Percentiles rank a stretch among this genome's conserved stretches.
phyloP scores from a whole-genome alignment of 805 yeast species.

The Candida morakotiae region DNA sequence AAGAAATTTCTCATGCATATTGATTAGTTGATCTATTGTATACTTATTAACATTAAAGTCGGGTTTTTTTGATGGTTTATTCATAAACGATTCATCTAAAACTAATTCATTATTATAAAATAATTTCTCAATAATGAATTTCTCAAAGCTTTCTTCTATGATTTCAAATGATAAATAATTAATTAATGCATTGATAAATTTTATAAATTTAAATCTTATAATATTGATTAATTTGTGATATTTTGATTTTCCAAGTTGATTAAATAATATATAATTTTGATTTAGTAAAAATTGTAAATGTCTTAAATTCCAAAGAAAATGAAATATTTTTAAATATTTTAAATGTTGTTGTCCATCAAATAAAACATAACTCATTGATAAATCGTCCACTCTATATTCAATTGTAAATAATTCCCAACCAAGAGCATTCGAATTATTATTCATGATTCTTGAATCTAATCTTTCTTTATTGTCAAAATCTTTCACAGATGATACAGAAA shows the following conservation, averaged over 20 bases:
- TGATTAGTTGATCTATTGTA: conserved; percentile 48
- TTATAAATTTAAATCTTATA: conserved; percentile 35
- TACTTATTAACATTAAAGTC: conserved; percentile 21
- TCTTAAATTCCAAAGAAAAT: conserved; percentile 76
- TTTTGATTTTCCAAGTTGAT: conserved; percentile 17
- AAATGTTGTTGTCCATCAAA: conserved; percentile 25
- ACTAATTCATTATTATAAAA: conserved; percentile 7
- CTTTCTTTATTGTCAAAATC: conserved; percentile 33
- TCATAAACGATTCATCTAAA: conserved; percentile 4
- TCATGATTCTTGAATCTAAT: conserved; percentile 80
- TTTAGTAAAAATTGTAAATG: conserved; percentile 54
- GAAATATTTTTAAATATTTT: conserved; percentile 71
- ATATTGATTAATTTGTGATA: conserved; percentile 29
- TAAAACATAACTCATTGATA: conserved; percentile 47
- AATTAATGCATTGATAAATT: conserved; percentile 38
- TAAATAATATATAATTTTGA: conserved; percentile 22
- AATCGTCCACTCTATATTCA: conserved; percentile 60
- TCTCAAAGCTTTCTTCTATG: conserved; percentile 38
- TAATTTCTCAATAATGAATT: conserved; percentile 14
- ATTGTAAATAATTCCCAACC: conserved; percentile 95
- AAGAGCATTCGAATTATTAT: conserved; percentile 56
- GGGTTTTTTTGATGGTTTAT: not conserved
- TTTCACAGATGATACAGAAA: conserved; percentile 49
- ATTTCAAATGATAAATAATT: conserved; percentile 43
- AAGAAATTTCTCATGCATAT: conserved; percentile 29